Evolutionary conservation across 1,284 basidiomycete species (phyloP).

Genomic region (Ganoderma lingzhi): DNA sequence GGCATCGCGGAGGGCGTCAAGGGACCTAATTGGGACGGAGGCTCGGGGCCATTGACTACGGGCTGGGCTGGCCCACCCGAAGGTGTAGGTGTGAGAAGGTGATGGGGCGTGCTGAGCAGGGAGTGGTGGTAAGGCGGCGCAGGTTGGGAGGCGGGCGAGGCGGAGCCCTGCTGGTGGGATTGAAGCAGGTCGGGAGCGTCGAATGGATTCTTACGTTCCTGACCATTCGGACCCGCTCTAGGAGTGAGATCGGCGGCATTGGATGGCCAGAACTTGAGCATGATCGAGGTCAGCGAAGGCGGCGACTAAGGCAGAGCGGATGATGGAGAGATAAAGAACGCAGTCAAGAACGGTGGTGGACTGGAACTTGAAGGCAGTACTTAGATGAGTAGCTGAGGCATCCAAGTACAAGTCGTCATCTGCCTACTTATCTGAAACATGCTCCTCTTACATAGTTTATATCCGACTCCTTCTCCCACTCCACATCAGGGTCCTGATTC

Average conservation of each 20-base stretch:
- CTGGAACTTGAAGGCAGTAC: neutral
- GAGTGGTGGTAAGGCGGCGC: constrained; percentile 48
- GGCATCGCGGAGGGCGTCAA: constrained; percentile 49
- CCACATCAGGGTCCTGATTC: constrained; percentile 14
- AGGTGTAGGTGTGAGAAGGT: constrained; percentile 42
- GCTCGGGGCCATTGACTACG: constrained; percentile 38
- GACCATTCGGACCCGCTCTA: constrained; percentile 57
- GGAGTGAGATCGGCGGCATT: constrained; percentile 80
- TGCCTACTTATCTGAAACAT: constrained; percentile 16
- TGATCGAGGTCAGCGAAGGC: constrained; percentile 40
- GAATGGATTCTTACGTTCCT: constrained; percentile 76
- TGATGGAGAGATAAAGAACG: constrained; percentile 18
- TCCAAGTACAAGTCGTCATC: constrained; percentile 20
- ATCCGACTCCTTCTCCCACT: constrained; percentile 20
- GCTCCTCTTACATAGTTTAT: constrained; percentile 5
- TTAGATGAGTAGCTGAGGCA: neutral
- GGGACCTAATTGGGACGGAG: constrained; percentile 42
- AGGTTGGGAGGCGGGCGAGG: constrained; percentile 29
- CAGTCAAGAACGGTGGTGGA: constrained; percentile 10
- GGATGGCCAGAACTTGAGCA: constrained; percentile 76
- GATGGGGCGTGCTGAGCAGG: constrained; percentile 45
- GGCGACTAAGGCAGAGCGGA: constrained; percentile 19
- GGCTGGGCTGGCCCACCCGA: constrained; percentile 38
- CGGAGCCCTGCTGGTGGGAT: constrained; percentile 27
- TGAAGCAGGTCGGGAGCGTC: constrained; percentile 49